A percentile compares a stretch with the other conserved stretches of the same genome.
These are phyloP conservation scores for Sanghuangporus baumii DNA, from an alignment of 1,284 basidiomycete genomes.

Conservation along the genomic window DNA sequence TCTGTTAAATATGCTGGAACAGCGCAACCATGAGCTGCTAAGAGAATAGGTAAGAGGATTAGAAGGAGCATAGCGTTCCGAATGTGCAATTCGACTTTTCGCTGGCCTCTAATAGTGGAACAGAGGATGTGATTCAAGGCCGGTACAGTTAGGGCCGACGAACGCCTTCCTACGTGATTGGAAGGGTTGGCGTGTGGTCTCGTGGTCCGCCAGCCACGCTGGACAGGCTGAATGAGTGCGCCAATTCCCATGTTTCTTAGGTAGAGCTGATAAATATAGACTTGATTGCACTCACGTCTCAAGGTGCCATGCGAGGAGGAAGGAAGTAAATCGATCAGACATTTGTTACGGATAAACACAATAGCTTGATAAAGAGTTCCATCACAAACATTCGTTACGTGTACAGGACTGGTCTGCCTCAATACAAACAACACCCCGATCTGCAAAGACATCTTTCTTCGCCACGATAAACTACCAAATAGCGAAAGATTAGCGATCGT, in stretches of 20 bases:
- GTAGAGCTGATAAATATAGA: not conserved
- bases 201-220: slow-evolving; percentile 7
- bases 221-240: not conserved
- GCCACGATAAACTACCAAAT: not conserved
- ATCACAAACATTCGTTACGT: not conserved
- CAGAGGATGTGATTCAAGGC: too few relatives aligned
- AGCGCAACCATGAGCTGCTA: not conserved
- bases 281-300: not conserved
- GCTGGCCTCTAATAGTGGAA: not conserved
- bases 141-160: not conserved
- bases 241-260: slow-evolving; percentile 9
- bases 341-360: not conserved
- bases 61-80: not conserved
- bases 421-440: not conserved
- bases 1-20: slow-evolving; percentile 10
- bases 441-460: not conserved
- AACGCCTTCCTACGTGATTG: not conserved
- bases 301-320: not conserved
- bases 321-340: not conserved
- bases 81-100: not conserved
- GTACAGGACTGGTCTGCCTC: not conserved
- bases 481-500: not conserved
- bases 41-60: not conserved
- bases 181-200: not conserved
- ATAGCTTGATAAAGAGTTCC: not conserved